These are phyloP conservation scores for Cladophialophora exuberans DNA, from an alignment of 2,329 filamentous ascomycete species.

Conservation along the genomic window DNA sequence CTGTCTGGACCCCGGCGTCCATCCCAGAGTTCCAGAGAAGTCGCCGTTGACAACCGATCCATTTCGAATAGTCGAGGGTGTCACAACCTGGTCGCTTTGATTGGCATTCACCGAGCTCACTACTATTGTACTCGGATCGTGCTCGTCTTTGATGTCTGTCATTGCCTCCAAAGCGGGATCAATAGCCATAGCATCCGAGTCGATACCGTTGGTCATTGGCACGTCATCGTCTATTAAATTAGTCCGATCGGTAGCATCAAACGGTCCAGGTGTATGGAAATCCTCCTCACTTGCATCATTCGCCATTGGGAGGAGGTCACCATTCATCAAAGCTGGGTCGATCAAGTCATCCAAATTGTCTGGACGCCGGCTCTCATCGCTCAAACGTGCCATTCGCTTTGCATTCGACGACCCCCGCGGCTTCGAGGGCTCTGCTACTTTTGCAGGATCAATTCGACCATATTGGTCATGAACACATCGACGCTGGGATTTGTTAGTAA, in stretches of 20 bases:
- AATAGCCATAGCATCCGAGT: neutral
- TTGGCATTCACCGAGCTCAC: neutral
- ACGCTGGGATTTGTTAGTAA: slow-evolving; percentile 50
- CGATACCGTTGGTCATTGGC: neutral
- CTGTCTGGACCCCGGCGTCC: slow-evolving; percentile 48
- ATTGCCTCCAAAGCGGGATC: slow-evolving; percentile 23
- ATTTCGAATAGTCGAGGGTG: slow-evolving; percentile 14
- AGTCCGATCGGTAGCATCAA: slow-evolving; percentile 32
- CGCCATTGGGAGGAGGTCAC: slow-evolving; percentile 2
- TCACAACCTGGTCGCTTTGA: slow-evolving; percentile 11
- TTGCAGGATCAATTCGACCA: slow-evolving; percentile 66
- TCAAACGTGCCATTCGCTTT: slow-evolving; percentile 54
- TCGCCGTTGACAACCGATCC: slow-evolving; percentile 19
- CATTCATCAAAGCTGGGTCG: slow-evolving; percentile 29
- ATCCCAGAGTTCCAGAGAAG: slow-evolving; percentile 33
- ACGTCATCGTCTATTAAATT: neutral
- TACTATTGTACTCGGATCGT: slow-evolving; percentile 1
- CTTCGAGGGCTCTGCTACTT: slow-evolving; percentile 64
- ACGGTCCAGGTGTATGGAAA: slow-evolving; percentile 29
- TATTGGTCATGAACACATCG: slow-evolving; percentile 69
- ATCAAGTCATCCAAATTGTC: slow-evolving; percentile 33
- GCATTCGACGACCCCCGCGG: slow-evolving; percentile 60
- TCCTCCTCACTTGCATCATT: slow-evolving; percentile 23
- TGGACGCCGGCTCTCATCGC: slow-evolving; percentile 46
- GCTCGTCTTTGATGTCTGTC: slow-evolving; percentile 9